Evolutionary conservation across 176 grass and related monocot species (phyloP).

Genomic region (Phragmites australis): DNA sequence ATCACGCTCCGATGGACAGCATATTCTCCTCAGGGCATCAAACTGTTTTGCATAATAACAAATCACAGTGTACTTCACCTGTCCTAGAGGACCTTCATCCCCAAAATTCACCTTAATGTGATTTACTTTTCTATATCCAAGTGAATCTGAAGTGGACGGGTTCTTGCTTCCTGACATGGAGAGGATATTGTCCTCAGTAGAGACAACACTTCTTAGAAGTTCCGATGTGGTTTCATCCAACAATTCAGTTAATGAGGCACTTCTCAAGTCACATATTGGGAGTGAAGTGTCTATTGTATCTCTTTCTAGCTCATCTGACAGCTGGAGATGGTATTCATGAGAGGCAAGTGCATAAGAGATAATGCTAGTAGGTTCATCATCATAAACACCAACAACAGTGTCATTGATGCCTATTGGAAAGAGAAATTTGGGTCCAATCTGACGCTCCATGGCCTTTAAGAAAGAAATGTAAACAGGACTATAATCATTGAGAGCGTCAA

Average conservation of each 20-base stretch:
- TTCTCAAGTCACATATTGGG: slow-evolving; percentile 46
- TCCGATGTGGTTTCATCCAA: slow-evolving; percentile 64
- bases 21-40: slow-evolving; percentile 78
- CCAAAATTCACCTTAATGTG: slow-evolving; percentile 90
- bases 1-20: slow-evolving; percentile 93
- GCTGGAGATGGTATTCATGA: slow-evolving; percentile 77
- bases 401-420: slow-evolving; percentile 88
- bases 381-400: slow-evolving; percentile 75
- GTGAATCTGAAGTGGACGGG: slow-evolving; percentile 48
- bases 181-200: slow-evolving; percentile 49
- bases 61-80: slow-evolving; percentile 79
- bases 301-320: slow-evolving; percentile 67
- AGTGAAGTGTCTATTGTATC: slow-evolving; percentile 38
- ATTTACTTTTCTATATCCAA: slow-evolving; percentile 54
- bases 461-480: slow-evolving; percentile 59
- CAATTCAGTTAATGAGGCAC: slow-evolving; percentile 57
- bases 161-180: slow-evolving; percentile 53
- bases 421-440: slow-evolving; percentile 73
- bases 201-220: slow-evolving; percentile 66
- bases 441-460: slow-evolving; percentile 53
- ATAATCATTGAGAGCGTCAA: slow-evolving; percentile 57
- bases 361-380: slow-evolving; percentile 93
- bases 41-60: slow-evolving; percentile 94
- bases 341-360: slow-evolving; percentile 81
- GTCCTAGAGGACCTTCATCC: slow-evolving; percentile 71